These are phyloP conservation scores for Ceratopteris richardii DNA, from an alignment of 75 land plant genomes.

Conservation along the genomic window DNA sequence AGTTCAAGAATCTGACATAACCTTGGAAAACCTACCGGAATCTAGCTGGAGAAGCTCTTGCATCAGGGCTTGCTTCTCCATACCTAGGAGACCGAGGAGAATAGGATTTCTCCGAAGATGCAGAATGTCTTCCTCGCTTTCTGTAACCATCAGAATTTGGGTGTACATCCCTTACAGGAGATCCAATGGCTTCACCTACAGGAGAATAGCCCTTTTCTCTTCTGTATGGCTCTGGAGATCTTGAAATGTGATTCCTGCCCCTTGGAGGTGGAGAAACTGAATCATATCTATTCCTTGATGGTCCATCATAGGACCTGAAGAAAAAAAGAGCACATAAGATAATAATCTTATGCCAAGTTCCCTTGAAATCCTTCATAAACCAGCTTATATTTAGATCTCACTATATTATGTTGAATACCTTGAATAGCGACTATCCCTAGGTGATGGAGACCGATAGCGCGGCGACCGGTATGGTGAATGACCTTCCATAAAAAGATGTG, in stretches of 20 bases:
- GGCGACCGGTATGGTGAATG: conserved; percentile 14
- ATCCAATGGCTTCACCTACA: not conserved
- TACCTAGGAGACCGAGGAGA: not conserved
- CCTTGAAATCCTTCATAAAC: no score
- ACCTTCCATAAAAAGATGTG: not conserved
- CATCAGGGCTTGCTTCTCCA: no score
- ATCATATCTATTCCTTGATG: not conserved
- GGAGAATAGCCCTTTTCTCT: not conserved
- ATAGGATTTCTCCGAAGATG: not conserved
- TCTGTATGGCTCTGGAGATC: not conserved
- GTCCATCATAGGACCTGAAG: not conserved
- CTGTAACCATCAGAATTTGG: not conserved
- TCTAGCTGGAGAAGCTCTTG: no score
- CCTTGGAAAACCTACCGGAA: no score
- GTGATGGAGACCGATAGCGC: conserved; percentile 11
- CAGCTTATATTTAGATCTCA: no score
- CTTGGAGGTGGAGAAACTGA: conserved; percentile 1
- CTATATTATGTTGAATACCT: no score
- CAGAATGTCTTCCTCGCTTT: not conserved
- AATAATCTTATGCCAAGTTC: no score
- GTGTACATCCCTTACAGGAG: not conserved
- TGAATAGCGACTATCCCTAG: conserved; percentile 14
- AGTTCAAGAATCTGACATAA: no score
- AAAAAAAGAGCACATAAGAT: no score
- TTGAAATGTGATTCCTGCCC: not conserved